Conservation (phyloP, 2,329 filamentous ascomycete genomes). For the Fusarium denticulatum region DNA sequence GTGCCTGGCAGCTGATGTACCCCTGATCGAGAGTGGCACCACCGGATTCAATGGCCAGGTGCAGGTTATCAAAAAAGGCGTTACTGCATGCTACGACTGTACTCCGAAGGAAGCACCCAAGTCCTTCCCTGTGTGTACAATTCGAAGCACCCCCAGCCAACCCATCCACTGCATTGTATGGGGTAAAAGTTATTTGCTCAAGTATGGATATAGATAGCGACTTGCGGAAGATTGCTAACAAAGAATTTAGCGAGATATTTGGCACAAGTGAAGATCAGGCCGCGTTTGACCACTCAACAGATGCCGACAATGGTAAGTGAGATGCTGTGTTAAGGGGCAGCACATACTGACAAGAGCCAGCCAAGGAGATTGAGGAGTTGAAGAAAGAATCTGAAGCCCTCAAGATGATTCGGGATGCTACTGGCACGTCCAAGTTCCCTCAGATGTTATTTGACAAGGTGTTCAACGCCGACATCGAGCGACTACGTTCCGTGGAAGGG, state of each 20-base stretch:
- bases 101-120: slow-evolving; percentile 89
- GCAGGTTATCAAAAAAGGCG: slow-evolving; percentile 91
- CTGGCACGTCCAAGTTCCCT: slow-evolving; percentile 81
- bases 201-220: slow-evolving; percentile 53
- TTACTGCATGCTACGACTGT: slow-evolving; percentile 97
- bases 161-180: slow-evolving; percentile 99
- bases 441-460: slow-evolving; percentile 92
- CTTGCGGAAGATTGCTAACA: slow-evolving; percentile 6
- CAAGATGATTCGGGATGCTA: slow-evolving; percentile 81
- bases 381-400: slow-evolving; percentile 85
- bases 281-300: slow-evolving; percentile 80
- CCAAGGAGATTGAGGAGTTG: slow-evolving; percentile 87
- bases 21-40: slow-evolving; percentile 94
- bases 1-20: slow-evolving; percentile 91
- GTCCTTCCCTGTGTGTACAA: slow-evolving; percentile 95
- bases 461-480: slow-evolving; percentile 84
- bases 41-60: slow-evolving; percentile 98
- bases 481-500: slow-evolving; percentile 86
- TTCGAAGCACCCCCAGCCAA: slow-evolving; percentile 93
- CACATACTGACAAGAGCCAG: slow-evolving; percentile 40
- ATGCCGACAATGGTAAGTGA: slow-evolving; percentile 77
- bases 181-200: slow-evolving; percentile 96
- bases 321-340: neutral
- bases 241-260: slow-evolving; percentile 75
- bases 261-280: slow-evolving; percentile 89